Evolutionary conservation across 495 filamentous ascomycete species (phyloP).

Genomic region (Podospora pseudocomata): DNA sequence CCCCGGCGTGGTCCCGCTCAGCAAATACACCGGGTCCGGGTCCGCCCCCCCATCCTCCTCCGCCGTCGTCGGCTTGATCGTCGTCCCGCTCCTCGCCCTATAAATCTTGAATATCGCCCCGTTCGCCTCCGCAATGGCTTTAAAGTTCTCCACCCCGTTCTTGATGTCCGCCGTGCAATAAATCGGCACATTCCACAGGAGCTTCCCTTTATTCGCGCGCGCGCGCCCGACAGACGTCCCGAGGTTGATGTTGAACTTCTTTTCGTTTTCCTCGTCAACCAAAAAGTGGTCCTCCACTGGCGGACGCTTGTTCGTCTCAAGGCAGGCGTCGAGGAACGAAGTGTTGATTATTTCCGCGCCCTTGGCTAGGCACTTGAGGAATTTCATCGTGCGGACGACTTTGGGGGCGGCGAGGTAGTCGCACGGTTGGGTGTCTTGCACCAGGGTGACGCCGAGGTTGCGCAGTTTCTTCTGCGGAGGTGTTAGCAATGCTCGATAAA

Average conservation of each 20-base stretch:
- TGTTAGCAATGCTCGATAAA: constrained; percentile 13
- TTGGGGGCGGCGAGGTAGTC: constrained; percentile 84
- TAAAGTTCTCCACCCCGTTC: constrained; percentile 78
- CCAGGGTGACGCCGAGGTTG: constrained; percentile 75
- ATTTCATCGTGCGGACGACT: constrained; percentile 87
- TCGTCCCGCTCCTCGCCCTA: constrained; percentile 61
- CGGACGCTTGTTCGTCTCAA: constrained; percentile 55
- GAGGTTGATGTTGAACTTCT: constrained; percentile 63
- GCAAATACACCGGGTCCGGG: constrained; percentile 71
- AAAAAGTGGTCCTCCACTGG: constrained; percentile 61
- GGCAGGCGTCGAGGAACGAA: constrained; percentile 72
- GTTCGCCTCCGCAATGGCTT: constrained; percentile 80
- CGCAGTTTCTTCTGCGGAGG: constrained; percentile 69
- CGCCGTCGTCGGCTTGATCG: constrained; percentile 52
- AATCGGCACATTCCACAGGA: constrained; percentile 68
- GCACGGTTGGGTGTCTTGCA: constrained; percentile 67
- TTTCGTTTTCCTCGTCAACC: constrained; percentile 66
- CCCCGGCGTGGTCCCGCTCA: constrained; percentile 58
- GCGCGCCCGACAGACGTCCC: constrained; percentile 62
- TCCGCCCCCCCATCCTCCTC: constrained; percentile 54
- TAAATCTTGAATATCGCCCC: constrained; percentile 80
- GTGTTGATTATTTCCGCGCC: constrained; percentile 70
- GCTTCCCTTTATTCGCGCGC: constrained; percentile 66
- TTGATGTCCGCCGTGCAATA: constrained; percentile 75
- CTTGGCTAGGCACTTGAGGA: constrained; percentile 77